phyloP scores from a whole-genome alignment of 768 basidiomycete species.

The Inosperma sp. region DNA sequence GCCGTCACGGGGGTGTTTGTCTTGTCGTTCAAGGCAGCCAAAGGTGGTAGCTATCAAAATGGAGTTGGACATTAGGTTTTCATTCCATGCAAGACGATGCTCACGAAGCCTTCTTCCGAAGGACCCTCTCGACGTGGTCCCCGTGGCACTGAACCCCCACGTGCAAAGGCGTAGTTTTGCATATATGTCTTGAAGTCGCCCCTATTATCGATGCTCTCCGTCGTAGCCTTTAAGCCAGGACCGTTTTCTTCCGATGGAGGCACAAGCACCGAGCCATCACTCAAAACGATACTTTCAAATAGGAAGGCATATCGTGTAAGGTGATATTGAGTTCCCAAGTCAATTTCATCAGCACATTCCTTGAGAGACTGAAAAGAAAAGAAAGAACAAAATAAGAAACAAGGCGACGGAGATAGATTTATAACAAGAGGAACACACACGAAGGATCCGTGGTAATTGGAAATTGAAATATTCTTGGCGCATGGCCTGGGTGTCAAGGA shows the following conservation, averaged over 20 bases:
- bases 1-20: slow-evolving; percentile 11
- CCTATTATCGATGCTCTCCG: slow-evolving; percentile 91
- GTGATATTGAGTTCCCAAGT: slow-evolving; percentile 97
- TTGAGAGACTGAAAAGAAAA: slow-evolving; percentile 64
- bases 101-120: slow-evolving; percentile 87
- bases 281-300: slow-evolving; percentile 85
- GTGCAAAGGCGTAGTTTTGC: slow-evolving; percentile 95
- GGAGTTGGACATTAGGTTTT: slow-evolving; percentile 7
- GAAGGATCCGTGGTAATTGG: slow-evolving; percentile 87
- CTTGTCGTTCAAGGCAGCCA: slow-evolving; percentile 40
- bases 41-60: slow-evolving; percentile 53
- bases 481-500: slow-evolving; percentile 83
- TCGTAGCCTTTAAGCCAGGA: slow-evolving; percentile 79
- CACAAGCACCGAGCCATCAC: slow-evolving; percentile 80
- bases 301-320: slow-evolving; percentile 91
- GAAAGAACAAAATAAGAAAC: slow-evolving; percentile 5
- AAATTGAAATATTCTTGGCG: slow-evolving; percentile 98
- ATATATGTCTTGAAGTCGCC: slow-evolving; percentile 94
- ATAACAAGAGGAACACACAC: slow-evolving; percentile 49
- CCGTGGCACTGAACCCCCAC: slow-evolving; percentile 51
- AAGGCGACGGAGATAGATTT: slow-evolving; percentile 1
- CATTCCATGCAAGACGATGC: slow-evolving; percentile 30
- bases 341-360: slow-evolving; percentile 93
- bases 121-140: slow-evolving; percentile 90
- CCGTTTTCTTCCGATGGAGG: slow-evolving; percentile 74